A percentile compares a stretch with the other conserved stretches of the same genome.
These are phyloP conservation scores for Fusarium decemcellulare DNA, from an alignment of 2,329 filamentous ascomycete species.

Conservation along the genomic window DNA sequence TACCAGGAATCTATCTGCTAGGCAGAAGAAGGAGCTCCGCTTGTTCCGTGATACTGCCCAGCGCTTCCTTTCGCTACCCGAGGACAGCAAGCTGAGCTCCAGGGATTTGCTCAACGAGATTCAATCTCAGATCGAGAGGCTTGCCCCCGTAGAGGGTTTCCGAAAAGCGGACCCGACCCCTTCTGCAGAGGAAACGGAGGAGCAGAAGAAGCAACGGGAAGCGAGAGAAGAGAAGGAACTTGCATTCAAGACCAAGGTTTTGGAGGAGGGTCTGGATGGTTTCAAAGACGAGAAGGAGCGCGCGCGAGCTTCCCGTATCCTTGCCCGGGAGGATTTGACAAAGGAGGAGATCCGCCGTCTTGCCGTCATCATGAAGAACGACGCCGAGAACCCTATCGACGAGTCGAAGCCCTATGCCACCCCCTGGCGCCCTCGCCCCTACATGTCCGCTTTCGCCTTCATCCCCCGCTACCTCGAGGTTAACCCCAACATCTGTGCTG, in stretches of 20 bases:
- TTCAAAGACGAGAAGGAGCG: conserved; percentile 51
- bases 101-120: conserved; percentile 51
- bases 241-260: conserved; percentile 50
- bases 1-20: conserved; percentile 70
- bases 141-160: conserved; percentile 51
- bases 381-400: conserved; percentile 84
- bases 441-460: conserved; percentile 93
- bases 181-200: conserved; percentile 32
- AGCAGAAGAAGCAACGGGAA: conserved; percentile 32
- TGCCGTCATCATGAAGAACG: conserved; percentile 69
- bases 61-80: conserved; percentile 66
- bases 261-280: conserved; percentile 54
- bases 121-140: conserved; percentile 51
- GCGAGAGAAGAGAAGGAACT: conserved; percentile 37
- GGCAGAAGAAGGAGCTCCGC: conserved; percentile 82
- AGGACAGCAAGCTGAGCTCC: conserved; percentile 48
- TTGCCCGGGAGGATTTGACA: conserved; percentile 53
- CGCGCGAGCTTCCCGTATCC: conserved; percentile 49
- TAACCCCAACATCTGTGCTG: conserved; percentile 96
- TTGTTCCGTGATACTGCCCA: conserved; percentile 77
- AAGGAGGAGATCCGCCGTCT: conserved; percentile 69
- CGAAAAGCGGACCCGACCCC: conserved; percentile 46
- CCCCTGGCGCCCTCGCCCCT: conserved; percentile 89
- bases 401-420: conserved; percentile 86
- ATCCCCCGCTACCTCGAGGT: conserved; percentile 97